These are phyloP conservation scores for Saturnispora kantuleensis DNA, from an alignment of 805 yeast genomes.

Conservation along the genomic window DNA sequence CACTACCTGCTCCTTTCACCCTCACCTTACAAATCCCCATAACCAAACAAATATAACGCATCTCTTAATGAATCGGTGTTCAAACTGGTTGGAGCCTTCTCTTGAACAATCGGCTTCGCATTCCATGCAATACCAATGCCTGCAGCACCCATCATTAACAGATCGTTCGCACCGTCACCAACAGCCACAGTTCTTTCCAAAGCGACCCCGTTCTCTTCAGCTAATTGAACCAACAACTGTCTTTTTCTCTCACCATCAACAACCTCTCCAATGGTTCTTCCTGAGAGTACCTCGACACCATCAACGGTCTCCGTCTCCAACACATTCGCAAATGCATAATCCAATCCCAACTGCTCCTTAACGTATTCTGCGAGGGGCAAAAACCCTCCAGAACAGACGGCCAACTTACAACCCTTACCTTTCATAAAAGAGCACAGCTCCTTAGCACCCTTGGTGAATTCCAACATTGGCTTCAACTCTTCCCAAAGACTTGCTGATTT, in stretches of 20 bases:
- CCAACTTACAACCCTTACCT: conserved; percentile 54
- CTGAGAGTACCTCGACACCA: conserved; percentile 46
- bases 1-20: no score
- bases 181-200: conserved; percentile 60
- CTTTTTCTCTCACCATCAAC: conserved; percentile 87
- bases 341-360: conserved; percentile 55
- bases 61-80: conserved; percentile 69
- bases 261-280: conserved; percentile 66
- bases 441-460: conserved; percentile 76
- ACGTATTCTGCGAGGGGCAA: conserved; percentile 77
- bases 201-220: conserved; percentile 43
- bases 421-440: conserved; percentile 60
- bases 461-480: conserved; percentile 57
- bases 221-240: conserved; percentile 51
- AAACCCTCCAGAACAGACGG: conserved; percentile 93
- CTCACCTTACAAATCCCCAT: no score
- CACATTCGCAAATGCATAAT: conserved; percentile 83
- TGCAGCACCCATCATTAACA: conserved; percentile 83
- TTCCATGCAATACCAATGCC: conserved; percentile 97
- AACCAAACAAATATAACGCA: conserved; percentile 70
- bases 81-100: conserved; percentile 69
- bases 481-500: conserved; percentile 66
- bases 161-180: conserved; percentile 97
- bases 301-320: conserved; percentile 34
- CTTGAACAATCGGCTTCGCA: conserved; percentile 90